Base-by-base conservation (phyloP, 1,139 yeast genomes). In the Pichia sp. region DNA sequence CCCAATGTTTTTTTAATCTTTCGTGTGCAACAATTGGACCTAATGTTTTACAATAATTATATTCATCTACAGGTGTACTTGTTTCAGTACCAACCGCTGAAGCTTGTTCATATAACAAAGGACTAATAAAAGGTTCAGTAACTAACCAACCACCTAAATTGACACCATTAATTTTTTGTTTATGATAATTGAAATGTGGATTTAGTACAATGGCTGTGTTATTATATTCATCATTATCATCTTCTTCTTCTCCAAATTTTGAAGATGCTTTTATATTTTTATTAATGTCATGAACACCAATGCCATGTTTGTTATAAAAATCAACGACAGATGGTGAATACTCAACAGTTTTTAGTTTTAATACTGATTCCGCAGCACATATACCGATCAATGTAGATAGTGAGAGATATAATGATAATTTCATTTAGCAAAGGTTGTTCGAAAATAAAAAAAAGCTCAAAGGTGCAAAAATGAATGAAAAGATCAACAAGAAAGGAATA, bases 71-170 rank as follows among this genome's bases (percentile, higher is more conserved):
- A 0, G 98, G 97, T 18, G 77, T 73, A 46, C 75, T 73, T 5
- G 75, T 75, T 58, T 80, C 80, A 3, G 54, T 45, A 14, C 62
- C 62, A 42, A 56, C 61, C 13, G 55, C 46, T 1, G 53, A 66
- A 1, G 60, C 60, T 5, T 45, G 48, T 49, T 53, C 48, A 66
- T 87, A 91, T 54, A 91, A 69, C 1, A 93, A 81, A 3, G 96
- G 96, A 1, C 88, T 87, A 64, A 91, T 90, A 67, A 79, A 90
- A 1, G 93, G 87, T 70, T 90, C 97, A 46, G 89, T 71, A 1
- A 90, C 88, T 58, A 90, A 77, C 97, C 97, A 90, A 25, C 97
- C 96, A 49, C 97, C 97, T 34, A 90, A 72, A 64, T 88, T 89
- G 50, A 90, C 90, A 56, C 97, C 97, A 45, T 81, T 71, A 30